phyloP scores from a whole-genome alignment of 1,284 basidiomycete species.

The Cryptococcus hybrid region DNA sequence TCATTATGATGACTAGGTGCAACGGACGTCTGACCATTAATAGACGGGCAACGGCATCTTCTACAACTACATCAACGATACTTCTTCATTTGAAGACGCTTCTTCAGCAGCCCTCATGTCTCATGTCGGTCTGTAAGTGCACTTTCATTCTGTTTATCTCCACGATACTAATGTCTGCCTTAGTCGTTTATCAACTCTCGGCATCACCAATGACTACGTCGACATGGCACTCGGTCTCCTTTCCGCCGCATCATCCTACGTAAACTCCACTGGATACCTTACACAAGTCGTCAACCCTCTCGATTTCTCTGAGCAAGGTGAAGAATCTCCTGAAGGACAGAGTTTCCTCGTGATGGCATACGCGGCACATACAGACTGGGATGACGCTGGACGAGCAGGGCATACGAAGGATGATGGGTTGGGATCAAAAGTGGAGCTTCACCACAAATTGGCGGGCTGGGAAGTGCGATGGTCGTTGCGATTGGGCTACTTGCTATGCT shows the following conservation, averaged over 20 bases:
- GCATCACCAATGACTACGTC: slow-evolving; percentile 43
- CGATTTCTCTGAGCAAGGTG: slow-evolving; percentile 55
- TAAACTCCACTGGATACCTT: slow-evolving; percentile 59
- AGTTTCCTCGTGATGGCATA: slow-evolving; percentile 71
- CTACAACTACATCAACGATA: slow-evolving; percentile 70
- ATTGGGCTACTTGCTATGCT: too few relatives aligned
- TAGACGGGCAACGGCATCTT: slow-evolving; percentile 62
- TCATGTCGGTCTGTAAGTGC: slow-evolving; percentile 65
- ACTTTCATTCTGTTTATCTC: slow-evolving; percentile 32
- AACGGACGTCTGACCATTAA: background rate
- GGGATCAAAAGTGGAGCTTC: slow-evolving; percentile 5
- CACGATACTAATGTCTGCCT: slow-evolving; percentile 3
- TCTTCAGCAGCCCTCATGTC: slow-evolving; percentile 73
- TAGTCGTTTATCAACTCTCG: slow-evolving; percentile 46
- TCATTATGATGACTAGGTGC: background rate
- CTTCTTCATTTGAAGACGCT: slow-evolving; percentile 67
- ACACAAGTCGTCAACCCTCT: slow-evolving; percentile 70
- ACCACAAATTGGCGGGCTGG: too few relatives aligned
- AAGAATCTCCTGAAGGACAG: slow-evolving; percentile 61
- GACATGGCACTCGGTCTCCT: slow-evolving; percentile 34
- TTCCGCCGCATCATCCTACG: slow-evolving; percentile 31
- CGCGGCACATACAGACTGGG: slow-evolving; percentile 70
- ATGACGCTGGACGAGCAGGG: slow-evolving; percentile 56
- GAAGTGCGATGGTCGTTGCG: too few relatives aligned
- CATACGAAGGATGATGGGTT: slow-evolving; percentile 17